These are phyloP conservation scores for Pseudogymnoascus sp. DNA, from an alignment of 2,329 filamentous ascomycete species.

Conservation along the genomic window DNA sequence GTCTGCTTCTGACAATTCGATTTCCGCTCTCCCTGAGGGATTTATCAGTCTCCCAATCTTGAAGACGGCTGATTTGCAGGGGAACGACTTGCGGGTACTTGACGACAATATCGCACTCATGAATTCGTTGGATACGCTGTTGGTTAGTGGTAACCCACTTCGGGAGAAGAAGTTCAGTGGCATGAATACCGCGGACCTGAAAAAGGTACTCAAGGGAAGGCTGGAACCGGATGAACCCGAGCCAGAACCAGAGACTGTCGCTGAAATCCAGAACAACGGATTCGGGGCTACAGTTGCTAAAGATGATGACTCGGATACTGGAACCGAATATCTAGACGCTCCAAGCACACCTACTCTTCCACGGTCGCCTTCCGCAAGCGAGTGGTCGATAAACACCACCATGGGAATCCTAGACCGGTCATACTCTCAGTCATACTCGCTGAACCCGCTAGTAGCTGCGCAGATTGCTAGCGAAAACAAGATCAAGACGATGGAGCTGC, in stretches of 20 bases:
- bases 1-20: constrained; percentile 71
- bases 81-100: constrained; percentile 70
- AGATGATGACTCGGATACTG: constrained; percentile 36
- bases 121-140: constrained; percentile 65
- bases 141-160: constrained; percentile 81
- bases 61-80: constrained; percentile 70
- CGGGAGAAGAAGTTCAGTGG: constrained; percentile 78
- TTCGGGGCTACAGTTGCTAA: not conserved
- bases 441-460: constrained; percentile 49
- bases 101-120: constrained; percentile 72
- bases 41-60: constrained; percentile 60
- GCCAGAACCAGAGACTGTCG: constrained; percentile 23
- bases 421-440: constrained; percentile 51
- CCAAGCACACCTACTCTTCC: constrained; percentile 48
- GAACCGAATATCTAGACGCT: constrained; percentile 48
- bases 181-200: constrained; percentile 73
- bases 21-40: constrained; percentile 66
- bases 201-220: constrained; percentile 59
- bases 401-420: constrained; percentile 59
- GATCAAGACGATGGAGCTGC: constrained; percentile 54
- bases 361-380: not conserved
- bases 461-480: constrained; percentile 44
- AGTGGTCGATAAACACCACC: constrained; percentile 39
- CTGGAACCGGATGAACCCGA: constrained; percentile 44
- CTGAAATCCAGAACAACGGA: constrained; percentile 24